These are phyloP conservation scores for Venturiaceae sp. DNA, from an alignment of 2,329 filamentous ascomycete genomes.

Conservation along the genomic window DNA sequence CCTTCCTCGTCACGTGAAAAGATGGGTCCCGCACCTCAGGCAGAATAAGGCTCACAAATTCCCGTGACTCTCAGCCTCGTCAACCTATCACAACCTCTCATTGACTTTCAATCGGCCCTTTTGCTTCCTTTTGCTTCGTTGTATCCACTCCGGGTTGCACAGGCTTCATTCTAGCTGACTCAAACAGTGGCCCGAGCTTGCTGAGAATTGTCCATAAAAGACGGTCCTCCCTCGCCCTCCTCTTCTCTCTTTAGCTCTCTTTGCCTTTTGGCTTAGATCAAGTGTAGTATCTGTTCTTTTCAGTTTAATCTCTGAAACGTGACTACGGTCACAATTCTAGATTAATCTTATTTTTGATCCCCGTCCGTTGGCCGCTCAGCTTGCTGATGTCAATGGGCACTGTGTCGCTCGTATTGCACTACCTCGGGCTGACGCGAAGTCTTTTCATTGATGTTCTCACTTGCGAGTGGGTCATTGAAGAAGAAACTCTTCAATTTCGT, in stretches of 20 bases:
- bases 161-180: no score
- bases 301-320: constrained; percentile 64
- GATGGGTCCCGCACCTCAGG: no score
- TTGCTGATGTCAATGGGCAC: constrained; percentile 57
- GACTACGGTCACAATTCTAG: constrained; percentile 59
- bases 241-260: not conserved
- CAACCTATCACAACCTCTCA: no score
- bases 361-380: constrained; percentile 52
- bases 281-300: constrained; percentile 3
- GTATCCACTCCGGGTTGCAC: no score
- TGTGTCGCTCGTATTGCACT: constrained; percentile 71
- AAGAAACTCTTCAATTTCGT: not conserved
- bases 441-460: constrained; percentile 13
- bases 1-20: no score
- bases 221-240: no score
- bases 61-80: no score
- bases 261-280: constrained; percentile 5
- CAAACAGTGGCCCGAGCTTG: no score
- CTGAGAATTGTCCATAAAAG: no score
- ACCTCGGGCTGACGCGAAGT: constrained; percentile 60
- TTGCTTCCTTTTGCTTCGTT: no score
- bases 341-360: constrained; percentile 70
- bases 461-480: constrained; percentile 10
- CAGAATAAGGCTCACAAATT: no score
- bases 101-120: no score